These are phyloP conservation scores for Talaromyces sp. DNA, from an alignment of 2,329 filamentous ascomycete genomes.

Conservation along the genomic window DNA sequence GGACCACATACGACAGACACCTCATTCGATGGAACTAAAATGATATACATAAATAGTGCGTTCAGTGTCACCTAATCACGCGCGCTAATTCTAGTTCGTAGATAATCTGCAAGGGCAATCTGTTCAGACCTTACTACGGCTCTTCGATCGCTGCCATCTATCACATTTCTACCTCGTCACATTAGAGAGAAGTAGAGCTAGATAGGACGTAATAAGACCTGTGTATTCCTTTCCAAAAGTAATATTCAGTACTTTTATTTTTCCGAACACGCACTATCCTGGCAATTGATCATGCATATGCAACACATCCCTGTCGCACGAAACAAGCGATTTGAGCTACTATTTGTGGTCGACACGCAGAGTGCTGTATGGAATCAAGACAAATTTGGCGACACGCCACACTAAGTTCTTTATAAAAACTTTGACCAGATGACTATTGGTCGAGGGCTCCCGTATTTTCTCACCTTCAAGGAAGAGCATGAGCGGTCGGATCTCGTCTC, in stretches of 20 bases:
- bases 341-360: neutral
- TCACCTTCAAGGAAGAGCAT: neutral
- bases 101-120: conserved; percentile 16
- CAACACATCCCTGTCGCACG: neutral
- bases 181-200: too few relatives aligned
- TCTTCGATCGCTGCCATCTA: neutral
- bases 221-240: neutral
- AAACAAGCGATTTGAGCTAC: neutral
- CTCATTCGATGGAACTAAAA: neutral
- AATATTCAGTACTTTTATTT: neutral
- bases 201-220: neutral
- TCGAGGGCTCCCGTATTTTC: neutral
- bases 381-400: neutral
- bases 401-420: neutral
- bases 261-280: neutral
- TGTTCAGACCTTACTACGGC: neutral
- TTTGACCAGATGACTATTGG: neutral
- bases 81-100: neutral
- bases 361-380: neutral
- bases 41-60: neutral
- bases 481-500: neutral
- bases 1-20: neutral
- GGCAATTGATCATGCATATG: neutral
- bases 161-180: neutral
- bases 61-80: neutral